phyloP scores from a whole-genome alignment of 2,329 filamentous ascomycete genomes.

The Aspergillus costaricaensis region DNA sequence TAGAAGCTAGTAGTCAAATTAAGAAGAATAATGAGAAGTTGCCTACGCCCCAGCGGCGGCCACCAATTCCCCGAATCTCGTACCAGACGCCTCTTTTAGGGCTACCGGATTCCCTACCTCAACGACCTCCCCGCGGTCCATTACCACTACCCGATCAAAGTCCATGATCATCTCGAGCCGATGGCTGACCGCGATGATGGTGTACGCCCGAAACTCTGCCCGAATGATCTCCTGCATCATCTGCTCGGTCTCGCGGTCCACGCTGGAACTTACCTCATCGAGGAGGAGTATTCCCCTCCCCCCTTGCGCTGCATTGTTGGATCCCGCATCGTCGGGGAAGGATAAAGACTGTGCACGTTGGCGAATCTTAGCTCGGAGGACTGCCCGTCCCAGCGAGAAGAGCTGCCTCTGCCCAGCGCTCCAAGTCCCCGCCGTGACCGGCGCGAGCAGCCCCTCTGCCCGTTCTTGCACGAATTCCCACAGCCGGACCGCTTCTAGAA shows the following conservation, averaged over 20 bases:
- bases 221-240: slow-evolving; percentile 31
- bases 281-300: slow-evolving; percentile 22
- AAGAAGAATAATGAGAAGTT: too few species aligned
- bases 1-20: too few species aligned
- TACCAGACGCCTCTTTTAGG: neutral
- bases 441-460: neutral
- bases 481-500: neutral
- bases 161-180: slow-evolving; percentile 32
- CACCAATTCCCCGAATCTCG: slow-evolving; percentile 13
- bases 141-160: slow-evolving; percentile 31
- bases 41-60: too few species aligned
- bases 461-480: slow-evolving; percentile 6
- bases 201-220: slow-evolving; percentile 27
- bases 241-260: slow-evolving; percentile 18
- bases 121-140: slow-evolving; percentile 22
- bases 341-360: too few species aligned
- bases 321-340: neutral
- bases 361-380: neutral
- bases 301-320: too few species aligned
- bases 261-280: slow-evolving; percentile 23
- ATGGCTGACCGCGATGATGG: slow-evolving; percentile 35
- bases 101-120: slow-evolving; percentile 18
- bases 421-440: slow-evolving; percentile 4
- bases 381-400: slow-evolving; percentile 5
- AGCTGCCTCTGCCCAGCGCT: slow-evolving; percentile 11